phyloP scores from a whole-genome alignment of 371 early-diverging fungal species.

The Coemansia sp. region DNA sequence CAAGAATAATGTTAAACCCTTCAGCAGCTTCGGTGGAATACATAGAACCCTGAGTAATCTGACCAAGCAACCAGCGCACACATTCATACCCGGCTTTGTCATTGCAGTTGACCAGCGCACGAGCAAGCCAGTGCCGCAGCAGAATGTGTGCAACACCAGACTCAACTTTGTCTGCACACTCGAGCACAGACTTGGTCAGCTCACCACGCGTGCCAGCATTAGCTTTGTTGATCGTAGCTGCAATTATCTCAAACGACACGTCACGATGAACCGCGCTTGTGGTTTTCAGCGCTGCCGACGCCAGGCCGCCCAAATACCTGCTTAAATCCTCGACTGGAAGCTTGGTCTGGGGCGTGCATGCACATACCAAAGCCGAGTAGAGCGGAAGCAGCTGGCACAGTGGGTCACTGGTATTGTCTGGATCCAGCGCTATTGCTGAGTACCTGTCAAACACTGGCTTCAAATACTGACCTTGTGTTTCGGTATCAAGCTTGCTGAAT shows the following conservation, averaged over 20 bases:
- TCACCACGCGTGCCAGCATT: conserved; percentile 11
- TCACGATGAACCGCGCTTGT: conserved; percentile 17
- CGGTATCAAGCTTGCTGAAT: conserved; percentile 24
- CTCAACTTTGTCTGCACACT: background rate
- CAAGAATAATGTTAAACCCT: conserved; percentile 67
- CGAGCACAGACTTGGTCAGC: conserved; percentile 14
- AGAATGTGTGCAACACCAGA: conserved; percentile 4
- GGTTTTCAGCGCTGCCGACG: conserved; percentile 53
- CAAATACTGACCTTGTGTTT: conserved; percentile 16
- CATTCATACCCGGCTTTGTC: conserved; percentile 54
- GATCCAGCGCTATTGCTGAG: background rate
- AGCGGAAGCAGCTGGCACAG: conserved; percentile 17
- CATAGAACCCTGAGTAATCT: conserved; percentile 8
- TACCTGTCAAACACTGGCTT: conserved; percentile 21
- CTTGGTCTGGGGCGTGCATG: conserved; percentile 37
- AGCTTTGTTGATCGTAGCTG: conserved; percentile 49
- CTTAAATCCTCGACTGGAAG: conserved; percentile 58
- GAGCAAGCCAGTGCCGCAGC: conserved; percentile 41
- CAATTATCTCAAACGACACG: conserved; percentile 38
- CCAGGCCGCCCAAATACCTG: conserved; percentile 55
- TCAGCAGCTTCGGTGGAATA: conserved; percentile 60
- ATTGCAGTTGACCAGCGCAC: conserved; percentile 40
- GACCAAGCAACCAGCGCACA: conserved; percentile 49
- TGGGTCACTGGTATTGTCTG: background rate
- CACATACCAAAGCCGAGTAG: conserved; percentile 35